Evolutionary conservation across 805 yeast species (phyloP).

Genomic region (Cyberlindnera maritima): DNA sequence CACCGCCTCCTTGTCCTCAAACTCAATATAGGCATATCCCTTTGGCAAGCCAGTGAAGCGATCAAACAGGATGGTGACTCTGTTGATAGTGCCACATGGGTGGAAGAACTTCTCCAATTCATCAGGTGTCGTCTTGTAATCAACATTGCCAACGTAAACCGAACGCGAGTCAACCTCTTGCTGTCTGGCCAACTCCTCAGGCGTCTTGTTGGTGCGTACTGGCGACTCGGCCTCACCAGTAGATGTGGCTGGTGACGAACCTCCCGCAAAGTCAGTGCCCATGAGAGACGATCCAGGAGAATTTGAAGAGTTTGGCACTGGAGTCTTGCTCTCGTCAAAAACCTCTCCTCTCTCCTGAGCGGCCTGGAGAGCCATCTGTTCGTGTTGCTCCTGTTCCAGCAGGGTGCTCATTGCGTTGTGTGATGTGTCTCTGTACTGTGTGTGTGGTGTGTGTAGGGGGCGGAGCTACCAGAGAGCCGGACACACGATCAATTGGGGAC

Average conservation of each 20-base stretch:
- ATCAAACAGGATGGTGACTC: constrained; percentile 51
- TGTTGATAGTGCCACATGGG: constrained; percentile 42
- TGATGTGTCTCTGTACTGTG: not conserved
- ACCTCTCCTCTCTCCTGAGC: constrained; percentile 10
- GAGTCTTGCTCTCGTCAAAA: constrained; percentile 6
- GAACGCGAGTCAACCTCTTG: constrained; percentile 51
- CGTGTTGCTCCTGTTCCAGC: constrained; percentile 10
- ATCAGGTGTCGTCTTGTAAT: constrained; percentile 47
- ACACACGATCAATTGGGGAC: not conserved
- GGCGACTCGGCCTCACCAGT: not conserved
- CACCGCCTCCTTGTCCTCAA: constrained; percentile 41
- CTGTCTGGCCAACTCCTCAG: constrained; percentile 33
- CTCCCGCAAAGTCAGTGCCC: not conserved
- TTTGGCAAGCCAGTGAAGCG: constrained; percentile 44
- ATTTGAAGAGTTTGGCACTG: not conserved
- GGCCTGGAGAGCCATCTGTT: not conserved
- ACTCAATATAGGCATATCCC: constrained; percentile 67
- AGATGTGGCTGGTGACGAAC: not conserved
- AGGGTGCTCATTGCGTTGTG: not conserved
- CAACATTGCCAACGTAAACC: constrained; percentile 51
- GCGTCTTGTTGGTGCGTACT: constrained; percentile 19
- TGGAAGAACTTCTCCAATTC: constrained; percentile 47
- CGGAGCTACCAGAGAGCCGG: not conserved
- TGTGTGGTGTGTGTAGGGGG: not conserved
- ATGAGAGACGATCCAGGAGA: too few species aligned